Evolutionary conservation across 257 asterid genomes (phyloP), one percentile per base, ranked within the genome.

Genomic region (Striga asiatica): DNA sequence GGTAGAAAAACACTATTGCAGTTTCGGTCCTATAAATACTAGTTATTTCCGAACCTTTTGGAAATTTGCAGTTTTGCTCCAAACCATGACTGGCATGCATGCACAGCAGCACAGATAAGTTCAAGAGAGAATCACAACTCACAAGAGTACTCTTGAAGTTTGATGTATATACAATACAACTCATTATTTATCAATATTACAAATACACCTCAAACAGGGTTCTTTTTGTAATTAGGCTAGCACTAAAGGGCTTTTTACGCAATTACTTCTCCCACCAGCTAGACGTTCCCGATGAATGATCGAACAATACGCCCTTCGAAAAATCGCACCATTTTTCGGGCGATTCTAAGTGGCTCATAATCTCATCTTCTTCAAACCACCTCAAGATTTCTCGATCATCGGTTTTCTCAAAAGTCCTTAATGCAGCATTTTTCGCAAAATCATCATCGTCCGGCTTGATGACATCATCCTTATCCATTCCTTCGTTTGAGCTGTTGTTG

Each of bases 261-360:
- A 43, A 58, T 34, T 35, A 70, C 19, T 21, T 59, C 54, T 72
- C 82, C 82, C 82, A 78, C 85, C 82, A 79, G 21, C 61, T 62
- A 4, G 71, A 48, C 51, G 60, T 39, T 17, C 51, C 58, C 2
- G 66, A 67, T 10, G 74, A 62, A 3, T 65, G 65, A 38, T 68
- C 68, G 27, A 70, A 67, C 19, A 67, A 49, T 5, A 56, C 70
- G 25, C 29, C 51, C 2, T 68, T 41, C 21, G 73, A 60, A 23
- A 71, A 32, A 56, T 55, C 50, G 58, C 67, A 41, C 80, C 83
- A 77, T 46, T 47, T 68, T 45, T 60, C 49, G 2, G 60, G 56
- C 28, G 66, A 61, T 37, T 66, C 41, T 31, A 65, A 38, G 50
- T 61, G 74, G 57, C 63, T 51, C 14, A 71, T 8, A 43, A 43